Percentiles rank a stretch among this genome's conserved stretches.
These are phyloP conservation scores for Podila minutissima DNA, from an alignment of 192 early-diverging fungal species.

Conservation along the genomic window DNA sequence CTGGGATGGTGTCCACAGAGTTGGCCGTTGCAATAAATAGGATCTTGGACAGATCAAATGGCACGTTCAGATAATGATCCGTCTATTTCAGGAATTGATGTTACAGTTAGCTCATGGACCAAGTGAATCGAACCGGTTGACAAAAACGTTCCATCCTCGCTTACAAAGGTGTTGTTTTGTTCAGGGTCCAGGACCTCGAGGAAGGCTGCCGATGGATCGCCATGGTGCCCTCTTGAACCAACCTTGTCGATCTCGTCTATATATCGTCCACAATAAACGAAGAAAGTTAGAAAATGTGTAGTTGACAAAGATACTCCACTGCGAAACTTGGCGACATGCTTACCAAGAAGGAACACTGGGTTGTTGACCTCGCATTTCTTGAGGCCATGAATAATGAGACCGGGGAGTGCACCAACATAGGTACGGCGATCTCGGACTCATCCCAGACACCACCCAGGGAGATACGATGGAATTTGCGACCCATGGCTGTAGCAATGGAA, in stretches of 20 bases:
- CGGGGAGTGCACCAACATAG: conserved; percentile 88
- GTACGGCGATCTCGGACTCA: conserved; percentile 91
- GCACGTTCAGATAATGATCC: conserved; percentile 85
- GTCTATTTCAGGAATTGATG: conserved; percentile 15
- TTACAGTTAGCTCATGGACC: background rate
- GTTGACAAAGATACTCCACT: background rate
- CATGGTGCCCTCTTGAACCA: conserved; percentile 64
- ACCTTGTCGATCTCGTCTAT: conserved; percentile 86
- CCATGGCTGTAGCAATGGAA: conserved; percentile 80
- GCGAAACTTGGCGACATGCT: background rate
- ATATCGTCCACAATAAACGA: background rate
- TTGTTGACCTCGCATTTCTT: conserved; percentile 77
- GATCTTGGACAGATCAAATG: conserved; percentile 69
- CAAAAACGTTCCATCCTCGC: background rate
- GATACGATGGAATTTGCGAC: conserved; percentile 84
- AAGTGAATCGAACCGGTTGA: background rate
- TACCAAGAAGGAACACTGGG: conserved; percentile 81
- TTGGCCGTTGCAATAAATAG: conserved; percentile 92
- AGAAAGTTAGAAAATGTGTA: background rate
- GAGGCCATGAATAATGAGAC: conserved; percentile 79
- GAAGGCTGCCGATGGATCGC: conserved; percentile 79
- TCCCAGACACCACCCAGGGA: conserved; percentile 86
- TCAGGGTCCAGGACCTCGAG: conserved; percentile 88
- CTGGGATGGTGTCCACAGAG: conserved; percentile 77
- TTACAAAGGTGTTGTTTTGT: conserved; percentile 75